Conservation (phyloP, 495 filamentous ascomycete genomes). For the Hypoxylon cercidicola region DNA sequence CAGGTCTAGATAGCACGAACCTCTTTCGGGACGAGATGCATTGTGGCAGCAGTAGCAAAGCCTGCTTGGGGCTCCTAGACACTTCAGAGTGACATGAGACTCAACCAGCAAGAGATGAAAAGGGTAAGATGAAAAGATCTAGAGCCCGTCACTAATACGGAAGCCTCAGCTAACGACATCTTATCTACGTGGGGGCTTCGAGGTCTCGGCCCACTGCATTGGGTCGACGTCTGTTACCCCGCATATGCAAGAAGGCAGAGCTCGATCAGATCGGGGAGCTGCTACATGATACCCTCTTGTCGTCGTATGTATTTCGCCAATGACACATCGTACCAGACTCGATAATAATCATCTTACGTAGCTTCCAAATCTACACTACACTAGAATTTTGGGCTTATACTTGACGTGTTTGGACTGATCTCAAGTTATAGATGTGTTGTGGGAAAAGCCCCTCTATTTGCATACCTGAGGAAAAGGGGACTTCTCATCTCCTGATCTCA, state of each 20-base stretch:
- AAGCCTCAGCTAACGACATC: conserved; percentile 20
- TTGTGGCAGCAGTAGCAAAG: conserved; percentile 46
- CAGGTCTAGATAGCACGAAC: conserved; percentile 57
- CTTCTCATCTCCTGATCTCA: no score
- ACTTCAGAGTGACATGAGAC: not conserved
- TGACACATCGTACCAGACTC: no score
- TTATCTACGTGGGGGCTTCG: conserved; percentile 26
- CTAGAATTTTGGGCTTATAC: no score
- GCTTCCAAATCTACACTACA: no score
- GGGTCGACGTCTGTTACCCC: conserved; percentile 17
- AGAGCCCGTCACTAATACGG: conserved; percentile 1
- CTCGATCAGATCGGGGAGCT: no score
- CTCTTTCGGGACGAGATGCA: conserved; percentile 91
- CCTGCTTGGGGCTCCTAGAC: conserved; percentile 7
- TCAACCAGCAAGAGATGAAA: not conserved
- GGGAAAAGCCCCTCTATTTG: no score
- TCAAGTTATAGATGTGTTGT: no score
- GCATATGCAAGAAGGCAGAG: conserved; percentile 9
- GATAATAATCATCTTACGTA: no score
- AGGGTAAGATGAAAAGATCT: no score
- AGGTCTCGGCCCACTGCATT: conserved; percentile 8
- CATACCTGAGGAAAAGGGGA: no score
- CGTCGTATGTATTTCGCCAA: conserved; percentile 1
- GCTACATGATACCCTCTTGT: conserved; percentile 9
- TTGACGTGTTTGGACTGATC: no score